A percentile compares a stretch with the other conserved stretches of the same genome.
Evolutionary conservation across 176 grass and related monocot genomes (phyloP).

Genomic region (Phoenix roebelenii): DNA sequence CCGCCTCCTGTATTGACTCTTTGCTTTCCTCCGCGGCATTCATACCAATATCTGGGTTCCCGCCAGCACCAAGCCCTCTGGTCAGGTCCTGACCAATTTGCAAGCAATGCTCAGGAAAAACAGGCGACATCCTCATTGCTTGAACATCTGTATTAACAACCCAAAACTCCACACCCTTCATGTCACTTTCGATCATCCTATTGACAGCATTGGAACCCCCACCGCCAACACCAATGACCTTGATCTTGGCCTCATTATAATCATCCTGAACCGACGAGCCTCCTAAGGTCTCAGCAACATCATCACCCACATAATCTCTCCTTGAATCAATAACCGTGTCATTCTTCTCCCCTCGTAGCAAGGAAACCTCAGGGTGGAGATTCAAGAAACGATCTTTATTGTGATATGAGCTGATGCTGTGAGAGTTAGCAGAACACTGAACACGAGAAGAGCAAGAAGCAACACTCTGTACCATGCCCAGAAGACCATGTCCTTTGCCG

Average conservation of each 20-base stretch:
- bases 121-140: constrained; percentile 64
- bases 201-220: constrained; percentile 87
- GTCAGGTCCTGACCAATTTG: constrained; percentile 87
- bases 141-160: constrained; percentile 85
- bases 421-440: constrained; percentile 30
- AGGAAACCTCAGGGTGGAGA: constrained; percentile 68
- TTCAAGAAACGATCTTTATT: constrained; percentile 67
- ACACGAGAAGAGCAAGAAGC: constrained; percentile 11
- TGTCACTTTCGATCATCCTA: constrained; percentile 69
- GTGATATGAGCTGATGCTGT: constrained; percentile 28
- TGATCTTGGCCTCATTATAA: constrained; percentile 75
- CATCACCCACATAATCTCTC: constrained; percentile 13
- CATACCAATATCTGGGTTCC: constrained; percentile 87
- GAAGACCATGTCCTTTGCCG: too few species aligned
- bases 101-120: constrained; percentile 54
- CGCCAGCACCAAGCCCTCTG: constrained; percentile 61
- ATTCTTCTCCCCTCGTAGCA: constrained; percentile 44
- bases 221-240: constrained; percentile 71
- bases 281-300: constrained; percentile 29
- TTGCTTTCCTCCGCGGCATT: constrained; percentile 72
- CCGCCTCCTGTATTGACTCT: constrained; percentile 62
- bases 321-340: constrained; percentile 15
- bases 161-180: constrained; percentile 92
- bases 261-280: constrained; percentile 11
- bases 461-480: too few species aligned